Conservation (phyloP, 2,329 filamentous ascomycete genomes). For the Cladophialophora exuberans region DNA sequence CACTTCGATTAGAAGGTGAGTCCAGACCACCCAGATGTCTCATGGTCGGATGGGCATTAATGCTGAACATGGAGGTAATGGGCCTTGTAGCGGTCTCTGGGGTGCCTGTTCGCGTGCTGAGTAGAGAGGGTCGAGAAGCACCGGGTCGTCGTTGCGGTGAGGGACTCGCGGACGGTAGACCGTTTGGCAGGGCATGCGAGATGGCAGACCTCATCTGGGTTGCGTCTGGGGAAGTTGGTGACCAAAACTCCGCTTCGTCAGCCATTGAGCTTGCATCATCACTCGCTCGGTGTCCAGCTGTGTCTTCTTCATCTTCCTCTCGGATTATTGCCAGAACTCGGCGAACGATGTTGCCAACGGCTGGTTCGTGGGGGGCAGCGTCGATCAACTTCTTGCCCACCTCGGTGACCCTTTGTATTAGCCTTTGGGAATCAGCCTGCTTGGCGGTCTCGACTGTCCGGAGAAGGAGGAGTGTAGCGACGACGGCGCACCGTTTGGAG, state of each 20-base stretch:
- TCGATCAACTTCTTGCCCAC: slow-evolving; percentile 77
- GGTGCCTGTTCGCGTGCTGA: slow-evolving; percentile 65
- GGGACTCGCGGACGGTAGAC: slow-evolving; percentile 16
- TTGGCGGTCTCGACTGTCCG: slow-evolving; percentile 82
- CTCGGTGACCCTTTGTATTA: slow-evolving; percentile 78
- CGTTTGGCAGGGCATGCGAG: slow-evolving; percentile 15
- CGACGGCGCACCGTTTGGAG: slow-evolving; percentile 85
- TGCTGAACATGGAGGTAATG: slow-evolving; percentile 80
- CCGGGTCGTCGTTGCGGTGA: slow-evolving; percentile 34
- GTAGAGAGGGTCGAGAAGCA: slow-evolving; percentile 60
- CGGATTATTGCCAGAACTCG: slow-evolving; percentile 88
- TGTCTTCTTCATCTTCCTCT: slow-evolving; percentile 83
- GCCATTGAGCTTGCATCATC: slow-evolving; percentile 60
- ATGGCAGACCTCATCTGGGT: slow-evolving; percentile 1
- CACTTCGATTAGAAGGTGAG: slow-evolving; percentile 42
- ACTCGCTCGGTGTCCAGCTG: slow-evolving; percentile 36
- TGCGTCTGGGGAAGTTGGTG: slow-evolving; percentile 41
- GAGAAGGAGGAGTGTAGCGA: slow-evolving; percentile 85
- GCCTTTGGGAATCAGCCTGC: slow-evolving; percentile 74
- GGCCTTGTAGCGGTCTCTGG: slow-evolving; percentile 45
- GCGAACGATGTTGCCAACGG: slow-evolving; percentile 91
- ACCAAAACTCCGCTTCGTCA: slow-evolving; percentile 62
- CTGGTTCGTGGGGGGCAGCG: slow-evolving; percentile 87
- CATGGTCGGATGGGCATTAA: slow-evolving; percentile 70
- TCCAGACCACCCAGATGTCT: slow-evolving; percentile 32